Percentiles rank a stretch among this genome's conserved stretches.
These are phyloP conservation scores for Fusarium sp. DNA, from an alignment of 2,329 filamentous ascomycete species.

Conservation along the genomic window DNA sequence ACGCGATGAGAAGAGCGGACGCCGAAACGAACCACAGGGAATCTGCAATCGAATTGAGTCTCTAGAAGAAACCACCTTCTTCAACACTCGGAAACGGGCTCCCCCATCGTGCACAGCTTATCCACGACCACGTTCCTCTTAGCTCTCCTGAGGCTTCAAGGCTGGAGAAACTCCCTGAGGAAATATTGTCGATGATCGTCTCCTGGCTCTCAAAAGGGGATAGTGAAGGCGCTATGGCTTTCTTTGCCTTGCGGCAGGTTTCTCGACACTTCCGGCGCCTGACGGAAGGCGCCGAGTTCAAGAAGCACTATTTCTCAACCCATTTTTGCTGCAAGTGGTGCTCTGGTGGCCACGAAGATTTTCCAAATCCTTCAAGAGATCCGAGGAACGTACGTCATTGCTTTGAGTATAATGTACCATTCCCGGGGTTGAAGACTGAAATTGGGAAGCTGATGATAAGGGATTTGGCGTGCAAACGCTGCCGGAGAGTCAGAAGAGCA, in stretches of 20 bases:
- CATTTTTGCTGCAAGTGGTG: background rate
- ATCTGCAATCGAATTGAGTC: background rate
- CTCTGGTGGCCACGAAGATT: background rate
- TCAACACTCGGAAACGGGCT: background rate
- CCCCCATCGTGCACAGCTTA: background rate
- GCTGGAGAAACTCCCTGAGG: background rate
- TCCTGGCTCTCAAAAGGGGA: background rate
- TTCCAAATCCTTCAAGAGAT: background rate
- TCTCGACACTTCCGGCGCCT: background rate
- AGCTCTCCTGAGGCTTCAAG: background rate
- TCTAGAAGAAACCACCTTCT: background rate
- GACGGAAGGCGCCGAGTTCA: background rate
- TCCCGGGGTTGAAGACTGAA: background rate
- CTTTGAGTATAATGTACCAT: background rate
- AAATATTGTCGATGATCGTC: background rate
- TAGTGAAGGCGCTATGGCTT: background rate
- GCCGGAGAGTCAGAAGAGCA: background rate
- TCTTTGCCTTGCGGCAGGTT: background rate
- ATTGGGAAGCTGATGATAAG: background rate
- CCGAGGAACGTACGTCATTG: background rate
- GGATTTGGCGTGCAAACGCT: background rate
- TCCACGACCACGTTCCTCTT: background rate
- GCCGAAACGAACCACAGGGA: background rate
- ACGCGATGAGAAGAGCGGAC: background rate
- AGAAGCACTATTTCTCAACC: background rate